phyloP scores from a whole-genome alignment of 495 filamentous ascomycete genomes.

The Hapsidospora chrysogenum region DNA sequence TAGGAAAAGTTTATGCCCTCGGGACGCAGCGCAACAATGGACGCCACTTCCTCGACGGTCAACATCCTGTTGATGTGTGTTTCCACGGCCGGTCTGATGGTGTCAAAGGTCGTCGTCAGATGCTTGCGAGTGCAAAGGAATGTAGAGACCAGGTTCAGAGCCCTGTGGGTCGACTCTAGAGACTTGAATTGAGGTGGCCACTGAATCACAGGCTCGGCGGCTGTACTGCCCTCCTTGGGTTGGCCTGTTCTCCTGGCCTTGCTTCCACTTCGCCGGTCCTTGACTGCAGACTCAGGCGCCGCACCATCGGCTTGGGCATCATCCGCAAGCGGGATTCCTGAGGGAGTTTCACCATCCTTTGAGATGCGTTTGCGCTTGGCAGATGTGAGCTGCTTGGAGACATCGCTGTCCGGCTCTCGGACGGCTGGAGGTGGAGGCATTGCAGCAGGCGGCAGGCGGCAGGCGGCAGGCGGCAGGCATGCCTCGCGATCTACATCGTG shows the following conservation, averaged over 20 bases:
- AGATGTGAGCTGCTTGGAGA: too few species aligned
- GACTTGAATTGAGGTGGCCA: slow-evolving; percentile 64
- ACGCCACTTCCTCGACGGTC: slow-evolving; percentile 59
- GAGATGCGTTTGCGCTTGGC: too few species aligned
- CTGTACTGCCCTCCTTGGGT: neutral
- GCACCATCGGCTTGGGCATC: too few species aligned
- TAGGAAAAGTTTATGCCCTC: slow-evolving; percentile 68
- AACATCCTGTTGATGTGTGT: slow-evolving; percentile 58
- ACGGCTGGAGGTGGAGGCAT: too few species aligned
- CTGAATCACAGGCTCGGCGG: slow-evolving; percentile 14
- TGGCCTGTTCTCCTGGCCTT: slow-evolving; percentile 4
- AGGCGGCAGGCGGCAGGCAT: too few species aligned
- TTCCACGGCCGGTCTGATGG: slow-evolving; percentile 71
- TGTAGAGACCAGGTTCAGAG: slow-evolving; percentile 83
- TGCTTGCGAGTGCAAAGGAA: slow-evolving; percentile 90
- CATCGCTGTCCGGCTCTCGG: too few species aligned
- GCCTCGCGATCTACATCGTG: too few species aligned
- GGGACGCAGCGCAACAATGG: slow-evolving; percentile 63
- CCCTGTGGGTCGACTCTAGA: slow-evolving; percentile 62
- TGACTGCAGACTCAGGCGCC: too few species aligned
- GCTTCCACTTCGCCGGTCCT: slow-evolving; percentile 3
- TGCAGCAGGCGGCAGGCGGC: too few species aligned
- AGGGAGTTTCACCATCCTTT: too few species aligned
- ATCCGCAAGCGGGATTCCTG: too few species aligned
- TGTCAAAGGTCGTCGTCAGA: slow-evolving; percentile 78